phyloP scores from a whole-genome alignment of 2,329 filamentous ascomycete species.

The Pseudocercospora musae region DNA sequence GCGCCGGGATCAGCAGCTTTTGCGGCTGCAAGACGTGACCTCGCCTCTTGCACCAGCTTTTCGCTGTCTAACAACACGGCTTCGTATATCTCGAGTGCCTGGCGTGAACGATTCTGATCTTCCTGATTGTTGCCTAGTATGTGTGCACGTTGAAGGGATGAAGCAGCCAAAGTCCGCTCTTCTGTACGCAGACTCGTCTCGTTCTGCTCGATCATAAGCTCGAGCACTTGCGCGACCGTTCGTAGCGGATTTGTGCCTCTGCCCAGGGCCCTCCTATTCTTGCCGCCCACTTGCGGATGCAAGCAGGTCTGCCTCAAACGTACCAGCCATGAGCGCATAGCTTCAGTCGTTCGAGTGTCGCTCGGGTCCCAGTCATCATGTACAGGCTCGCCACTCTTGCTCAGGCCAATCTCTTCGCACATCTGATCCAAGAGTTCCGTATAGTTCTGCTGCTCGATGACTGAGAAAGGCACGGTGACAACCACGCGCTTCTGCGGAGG shows the following conservation, averaged over 20 bases:
- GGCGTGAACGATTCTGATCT: conserved; percentile 49
- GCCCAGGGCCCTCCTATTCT: conserved; percentile 62
- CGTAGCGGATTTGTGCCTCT: conserved; percentile 62
- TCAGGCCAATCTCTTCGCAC: conserved; percentile 65
- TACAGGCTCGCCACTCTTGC: conserved; percentile 61
- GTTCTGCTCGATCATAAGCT: conserved; percentile 86
- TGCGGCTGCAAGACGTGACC: conserved; percentile 58
- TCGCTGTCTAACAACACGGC: conserved; percentile 42
- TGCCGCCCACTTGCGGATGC: conserved; percentile 75
- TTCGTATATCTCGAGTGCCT: conserved; percentile 70
- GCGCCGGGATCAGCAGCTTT: conserved; percentile 27
- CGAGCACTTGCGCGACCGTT: conserved; percentile 81
- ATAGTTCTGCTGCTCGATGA: conserved; percentile 89
- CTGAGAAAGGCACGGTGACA: conserved; percentile 84
- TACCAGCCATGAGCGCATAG: conserved; percentile 76
- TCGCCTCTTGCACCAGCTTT: conserved; percentile 60
- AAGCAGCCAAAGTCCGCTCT: conserved; percentile 62
- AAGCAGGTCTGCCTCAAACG: conserved; percentile 77
- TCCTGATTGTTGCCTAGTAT: conserved; percentile 71
- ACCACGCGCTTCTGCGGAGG: conserved; percentile 82
- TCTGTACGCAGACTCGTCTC: conserved; percentile 64
- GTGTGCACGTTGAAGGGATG: conserved; percentile 71
- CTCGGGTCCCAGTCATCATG: conserved; percentile 63
- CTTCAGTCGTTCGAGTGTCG: conserved; percentile 55
- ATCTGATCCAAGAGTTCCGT: conserved; percentile 71